Evolutionary conservation across 202 grass and related monocot species (phyloP).

Genomic region (Carex arenaria): DNA sequence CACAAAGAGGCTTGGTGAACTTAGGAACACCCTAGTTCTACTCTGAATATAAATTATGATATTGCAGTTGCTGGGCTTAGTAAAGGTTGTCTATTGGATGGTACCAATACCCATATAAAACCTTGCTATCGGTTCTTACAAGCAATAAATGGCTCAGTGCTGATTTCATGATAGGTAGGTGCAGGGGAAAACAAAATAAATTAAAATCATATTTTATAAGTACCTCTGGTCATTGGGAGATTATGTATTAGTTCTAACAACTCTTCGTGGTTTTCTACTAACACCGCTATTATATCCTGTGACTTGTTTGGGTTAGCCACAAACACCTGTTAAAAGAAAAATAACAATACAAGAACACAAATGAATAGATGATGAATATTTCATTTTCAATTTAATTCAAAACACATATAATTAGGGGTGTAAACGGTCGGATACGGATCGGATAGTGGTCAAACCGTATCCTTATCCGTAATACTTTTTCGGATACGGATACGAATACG

Average conservation of each 20-base stretch:
- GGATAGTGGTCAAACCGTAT: too few species aligned
- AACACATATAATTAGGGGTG: background rate
- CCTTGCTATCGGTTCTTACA: background rate
- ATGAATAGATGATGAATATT: background rate
- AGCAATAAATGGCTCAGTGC: background rate
- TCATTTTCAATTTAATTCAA: background rate
- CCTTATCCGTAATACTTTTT: too few species aligned
- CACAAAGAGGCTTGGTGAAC: too few species aligned
- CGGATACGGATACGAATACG: too few species aligned
- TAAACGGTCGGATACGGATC: too few species aligned
- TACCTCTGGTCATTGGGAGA: slow-evolving; percentile 88
- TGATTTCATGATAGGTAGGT: background rate
- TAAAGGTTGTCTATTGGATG: too few species aligned
- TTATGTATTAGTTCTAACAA: slow-evolving; percentile 67
- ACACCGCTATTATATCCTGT: slow-evolving; percentile 53
- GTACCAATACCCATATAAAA: background rate
- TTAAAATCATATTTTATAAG: background rate
- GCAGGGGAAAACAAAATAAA: background rate
- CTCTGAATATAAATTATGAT: background rate
- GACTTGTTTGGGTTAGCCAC: slow-evolving; percentile 97
- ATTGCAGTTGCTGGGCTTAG: background rate
- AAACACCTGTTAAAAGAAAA: slow-evolving; percentile 59
- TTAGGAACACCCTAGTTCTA: too few species aligned
- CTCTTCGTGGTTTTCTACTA: slow-evolving; percentile 72
- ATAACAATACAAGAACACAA: background rate